phyloP scores from a whole-genome alignment of 306 rosid genomes.

The Sechiopsis laciniata region DNA sequence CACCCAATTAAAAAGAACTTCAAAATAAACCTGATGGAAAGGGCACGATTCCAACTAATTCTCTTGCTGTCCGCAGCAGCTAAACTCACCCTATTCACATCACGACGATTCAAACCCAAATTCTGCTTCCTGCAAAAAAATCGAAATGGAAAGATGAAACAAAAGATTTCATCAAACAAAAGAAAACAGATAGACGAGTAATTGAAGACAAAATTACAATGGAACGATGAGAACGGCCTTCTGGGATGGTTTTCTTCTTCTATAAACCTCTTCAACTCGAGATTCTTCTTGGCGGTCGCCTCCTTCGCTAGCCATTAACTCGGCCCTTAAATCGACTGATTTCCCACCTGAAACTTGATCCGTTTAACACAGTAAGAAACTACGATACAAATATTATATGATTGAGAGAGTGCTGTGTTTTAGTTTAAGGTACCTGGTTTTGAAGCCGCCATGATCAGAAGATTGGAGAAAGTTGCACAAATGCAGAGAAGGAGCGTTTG shows the following conservation, averaged over 20 bases:
- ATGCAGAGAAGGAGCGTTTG: conserved; percentile 20
- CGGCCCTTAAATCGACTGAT: conserved; percentile 49
- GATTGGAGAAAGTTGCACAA: neutral
- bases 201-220: conserved; percentile 29
- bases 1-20: neutral
- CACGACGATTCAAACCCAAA: conserved; percentile 20
- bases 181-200: neutral
- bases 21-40: conserved; percentile 61
- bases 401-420: neutral
- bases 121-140: conserved; percentile 32
- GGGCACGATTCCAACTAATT: conserved; percentile 84
- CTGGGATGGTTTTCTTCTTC: conserved; percentile 49
- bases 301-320: conserved; percentile 31
- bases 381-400: neutral
- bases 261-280: conserved; percentile 43
- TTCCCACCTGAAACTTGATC: conserved; percentile 15
- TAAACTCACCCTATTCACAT: conserved; percentile 42
- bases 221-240: conserved; percentile 22
- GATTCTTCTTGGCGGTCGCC: conserved; percentile 29
- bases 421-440: conserved; percentile 24
- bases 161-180: neutral
- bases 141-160: neutral
- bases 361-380: neutral
- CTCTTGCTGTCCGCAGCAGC: conserved; percentile 45
- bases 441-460: conserved; percentile 31